A percentile compares a stretch with the other conserved stretches of the same genome.
Evolutionary conservation across 176 grass and related monocot genomes (phyloP).

Genomic region (Bolboschoenus planiculmis): DNA sequence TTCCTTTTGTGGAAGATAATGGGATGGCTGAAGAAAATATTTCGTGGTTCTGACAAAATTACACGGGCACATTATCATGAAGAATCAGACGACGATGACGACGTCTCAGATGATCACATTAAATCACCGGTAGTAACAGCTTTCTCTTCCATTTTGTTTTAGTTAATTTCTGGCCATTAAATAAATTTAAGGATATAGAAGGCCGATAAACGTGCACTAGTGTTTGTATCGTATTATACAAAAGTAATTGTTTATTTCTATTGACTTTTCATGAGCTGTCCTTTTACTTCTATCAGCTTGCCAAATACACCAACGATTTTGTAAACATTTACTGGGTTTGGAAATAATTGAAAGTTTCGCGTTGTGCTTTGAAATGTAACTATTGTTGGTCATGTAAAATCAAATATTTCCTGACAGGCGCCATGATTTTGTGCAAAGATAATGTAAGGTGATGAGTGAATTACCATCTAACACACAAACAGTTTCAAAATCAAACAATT

Average conservation of each 20-base stretch:
- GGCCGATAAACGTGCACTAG: background rate
- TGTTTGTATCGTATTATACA: background rate
- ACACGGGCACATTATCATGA: conserved; percentile 43
- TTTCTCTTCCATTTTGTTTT: conserved; percentile 10
- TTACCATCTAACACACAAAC: background rate
- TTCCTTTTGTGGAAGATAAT: conserved; percentile 23
- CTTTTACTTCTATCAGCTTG: background rate
- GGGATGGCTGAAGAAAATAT: conserved; percentile 82
- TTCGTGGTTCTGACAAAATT: conserved; percentile 55
- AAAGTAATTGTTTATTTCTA: background rate
- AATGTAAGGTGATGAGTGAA: background rate
- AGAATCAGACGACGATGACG: conserved; percentile 29
- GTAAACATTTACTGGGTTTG: background rate
- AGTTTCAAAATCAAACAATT: background rate
- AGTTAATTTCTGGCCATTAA: background rate
- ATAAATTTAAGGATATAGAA: background rate
- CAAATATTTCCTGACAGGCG: background rate
- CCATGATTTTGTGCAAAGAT: background rate
- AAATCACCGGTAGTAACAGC: conserved; percentile 33
- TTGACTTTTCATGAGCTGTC: background rate
- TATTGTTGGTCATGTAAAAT: background rate
- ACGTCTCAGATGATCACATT: conserved; percentile 31
- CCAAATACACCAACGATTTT: background rate
- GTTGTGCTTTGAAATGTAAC: background rate
- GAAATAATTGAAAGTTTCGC: background rate